These are phyloP conservation scores for Thecamonas trahens DNA, from an alignment of 78 protist species.

Conservation along the genomic window DNA sequence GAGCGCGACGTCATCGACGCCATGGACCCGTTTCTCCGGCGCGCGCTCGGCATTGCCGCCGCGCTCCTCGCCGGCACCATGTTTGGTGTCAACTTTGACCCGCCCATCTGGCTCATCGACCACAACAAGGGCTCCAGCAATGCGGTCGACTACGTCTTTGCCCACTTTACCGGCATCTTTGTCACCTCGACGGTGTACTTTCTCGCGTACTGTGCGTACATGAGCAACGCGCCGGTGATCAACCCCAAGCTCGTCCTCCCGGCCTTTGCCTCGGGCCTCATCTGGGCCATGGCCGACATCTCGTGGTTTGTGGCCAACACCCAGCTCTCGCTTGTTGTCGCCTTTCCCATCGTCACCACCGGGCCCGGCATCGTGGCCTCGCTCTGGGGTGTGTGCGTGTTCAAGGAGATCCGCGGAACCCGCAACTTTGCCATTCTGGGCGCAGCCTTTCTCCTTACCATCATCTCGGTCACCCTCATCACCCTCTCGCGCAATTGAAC, in stretches of 20 bases:
- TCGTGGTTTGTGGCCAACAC: slow-evolving; percentile 46
- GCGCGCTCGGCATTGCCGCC: background rate
- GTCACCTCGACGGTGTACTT: slow-evolving; percentile 52
- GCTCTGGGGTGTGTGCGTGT: slow-evolving; percentile 53
- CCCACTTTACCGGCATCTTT: slow-evolving; percentile 76
- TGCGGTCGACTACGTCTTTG: slow-evolving; percentile 49
- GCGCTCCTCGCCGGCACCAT: slow-evolving; percentile 18
- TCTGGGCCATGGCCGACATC: slow-evolving; percentile 63
- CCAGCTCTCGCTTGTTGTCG: slow-evolving; percentile 35
- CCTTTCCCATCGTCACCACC: slow-evolving; percentile 62
- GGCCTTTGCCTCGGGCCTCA: slow-evolving; percentile 58
- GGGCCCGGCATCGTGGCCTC: slow-evolving; percentile 66
- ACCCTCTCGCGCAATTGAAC: too few species aligned
- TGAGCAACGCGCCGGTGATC: slow-evolving; percentile 43
- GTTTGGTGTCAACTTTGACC: slow-evolving; percentile 43
- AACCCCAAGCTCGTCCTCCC: slow-evolving; percentile 54
- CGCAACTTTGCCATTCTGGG: slow-evolving; percentile 45
- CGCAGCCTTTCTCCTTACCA: slow-evolving; percentile 21
- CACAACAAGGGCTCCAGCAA: background rate
- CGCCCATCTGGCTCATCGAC: slow-evolving; percentile 4
- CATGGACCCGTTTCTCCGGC: too few species aligned
- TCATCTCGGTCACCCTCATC: background rate
- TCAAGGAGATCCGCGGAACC: slow-evolving; percentile 67
- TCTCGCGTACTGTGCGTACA: slow-evolving; percentile 29
- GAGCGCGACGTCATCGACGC: too few species aligned